These are phyloP conservation scores for Colletotrichum sp. DNA, from an alignment of 2,329 filamentous ascomycete species.

Conservation along the genomic window DNA sequence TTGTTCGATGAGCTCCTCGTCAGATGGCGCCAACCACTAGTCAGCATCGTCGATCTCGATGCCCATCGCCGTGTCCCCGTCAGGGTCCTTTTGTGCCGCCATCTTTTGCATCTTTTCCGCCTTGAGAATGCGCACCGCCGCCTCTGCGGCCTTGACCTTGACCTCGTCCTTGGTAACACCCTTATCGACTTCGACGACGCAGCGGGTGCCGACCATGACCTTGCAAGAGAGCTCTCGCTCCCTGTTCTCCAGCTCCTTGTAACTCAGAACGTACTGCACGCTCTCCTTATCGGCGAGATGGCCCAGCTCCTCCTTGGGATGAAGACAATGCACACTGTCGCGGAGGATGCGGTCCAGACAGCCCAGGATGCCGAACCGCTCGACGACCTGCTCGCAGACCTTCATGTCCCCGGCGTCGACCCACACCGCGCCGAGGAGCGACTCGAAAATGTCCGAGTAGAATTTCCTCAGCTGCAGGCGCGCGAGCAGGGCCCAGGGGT, in stretches of 20 bases:
- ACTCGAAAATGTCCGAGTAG: slow-evolving; percentile 84
- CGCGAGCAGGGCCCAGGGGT: slow-evolving; percentile 80
- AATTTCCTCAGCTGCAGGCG: slow-evolving; percentile 75
- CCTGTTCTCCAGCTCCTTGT: slow-evolving; percentile 20
- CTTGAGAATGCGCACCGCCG: slow-evolving; percentile 46
- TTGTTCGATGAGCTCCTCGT: not conserved
- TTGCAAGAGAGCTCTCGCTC: slow-evolving; percentile 46
- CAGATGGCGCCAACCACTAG: not conserved
- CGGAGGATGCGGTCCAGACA: slow-evolving; percentile 68
- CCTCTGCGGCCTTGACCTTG: slow-evolving; percentile 59
- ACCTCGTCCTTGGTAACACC: slow-evolving; percentile 58
- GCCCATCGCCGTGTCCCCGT: not conserved
- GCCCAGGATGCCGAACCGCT: slow-evolving; percentile 67
- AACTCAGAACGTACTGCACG: slow-evolving; percentile 58
- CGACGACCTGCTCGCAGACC: slow-evolving; percentile 64
- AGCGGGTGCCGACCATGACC: slow-evolving; percentile 52
- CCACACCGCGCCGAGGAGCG: slow-evolving; percentile 81
- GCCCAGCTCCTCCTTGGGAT: slow-evolving; percentile 74
- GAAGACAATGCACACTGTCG: slow-evolving; percentile 60
- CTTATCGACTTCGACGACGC: slow-evolving; percentile 49
- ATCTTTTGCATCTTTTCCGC: not conserved
- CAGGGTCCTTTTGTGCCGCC: not conserved
- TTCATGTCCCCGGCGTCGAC: slow-evolving; percentile 74
- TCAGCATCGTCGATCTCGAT: not conserved
- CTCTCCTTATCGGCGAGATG: slow-evolving; percentile 55